Conservation (phyloP, 768 basidiomycete genomes). For the Suillus subalutaceus region DNA sequence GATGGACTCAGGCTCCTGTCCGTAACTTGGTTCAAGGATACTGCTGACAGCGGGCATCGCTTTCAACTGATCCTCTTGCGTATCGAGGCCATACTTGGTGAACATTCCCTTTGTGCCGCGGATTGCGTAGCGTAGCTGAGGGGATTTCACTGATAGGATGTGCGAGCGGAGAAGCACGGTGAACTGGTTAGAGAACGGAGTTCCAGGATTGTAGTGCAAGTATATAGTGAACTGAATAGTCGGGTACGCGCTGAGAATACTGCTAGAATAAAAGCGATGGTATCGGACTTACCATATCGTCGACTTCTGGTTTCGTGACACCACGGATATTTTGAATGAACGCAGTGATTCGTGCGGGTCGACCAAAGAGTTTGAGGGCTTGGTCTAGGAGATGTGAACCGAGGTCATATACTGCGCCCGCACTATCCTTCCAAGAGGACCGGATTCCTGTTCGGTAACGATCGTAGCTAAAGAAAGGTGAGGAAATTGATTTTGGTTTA, state of each 20-base stretch:
- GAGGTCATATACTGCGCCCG: slow-evolving; percentile 76
- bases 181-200: slow-evolving; percentile 52
- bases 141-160: slow-evolving; percentile 64
- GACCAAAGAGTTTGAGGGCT: slow-evolving; percentile 72
- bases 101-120: slow-evolving; percentile 74
- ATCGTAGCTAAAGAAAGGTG: slow-evolving; percentile 56
- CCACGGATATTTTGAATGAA: slow-evolving; percentile 71
- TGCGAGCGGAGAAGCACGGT: slow-evolving; percentile 70
- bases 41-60: slow-evolving; percentile 48
- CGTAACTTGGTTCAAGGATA: slow-evolving; percentile 52
- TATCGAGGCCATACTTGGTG: slow-evolving; percentile 75
- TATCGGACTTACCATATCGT: slow-evolving; percentile 56
- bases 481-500: neutral
- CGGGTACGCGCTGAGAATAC: neutral
- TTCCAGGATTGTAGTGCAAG: slow-evolving; percentile 50
- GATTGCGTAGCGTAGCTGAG: slow-evolving; percentile 72
- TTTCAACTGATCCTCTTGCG: slow-evolving; percentile 79
- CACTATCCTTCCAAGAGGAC: slow-evolving; percentile 80
- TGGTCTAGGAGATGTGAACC: slow-evolving; percentile 85
- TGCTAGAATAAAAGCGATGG: neutral
- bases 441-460: slow-evolving; percentile 68
- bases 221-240: slow-evolving; percentile 50
- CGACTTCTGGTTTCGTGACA: slow-evolving; percentile 64
- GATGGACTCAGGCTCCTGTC: slow-evolving; percentile 62
- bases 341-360: slow-evolving; percentile 67